These are phyloP conservation scores for Eimeria brunetti DNA, from an alignment of 169 alveolate species.

Conservation along the genomic window DNA sequence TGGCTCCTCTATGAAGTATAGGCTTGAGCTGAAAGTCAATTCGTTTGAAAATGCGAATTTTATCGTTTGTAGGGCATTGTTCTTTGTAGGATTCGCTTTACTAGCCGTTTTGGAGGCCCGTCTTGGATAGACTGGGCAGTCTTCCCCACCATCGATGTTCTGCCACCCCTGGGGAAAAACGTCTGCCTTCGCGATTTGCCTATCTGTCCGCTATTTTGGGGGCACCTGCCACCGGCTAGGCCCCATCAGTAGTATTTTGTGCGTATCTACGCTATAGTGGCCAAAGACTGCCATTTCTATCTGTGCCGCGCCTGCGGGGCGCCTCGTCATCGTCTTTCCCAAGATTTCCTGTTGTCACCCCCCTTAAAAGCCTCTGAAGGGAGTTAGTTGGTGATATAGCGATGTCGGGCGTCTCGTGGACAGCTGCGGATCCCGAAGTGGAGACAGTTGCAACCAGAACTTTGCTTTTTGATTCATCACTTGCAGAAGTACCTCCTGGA, in stretches of 20 bases:
- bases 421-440: not conserved
- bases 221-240: not conserved
- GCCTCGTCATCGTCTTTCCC: not conserved
- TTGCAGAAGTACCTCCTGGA: not conserved
- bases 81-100: not conserved
- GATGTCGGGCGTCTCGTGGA: not conserved
- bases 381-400: not conserved
- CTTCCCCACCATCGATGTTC: not conserved
- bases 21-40: not conserved
- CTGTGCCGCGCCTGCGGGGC: not conserved
- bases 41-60: not conserved
- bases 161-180: not conserved
- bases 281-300: not conserved
- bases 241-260: not conserved
- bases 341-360: not conserved
- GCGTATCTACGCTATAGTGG: not conserved
- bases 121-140: not conserved
- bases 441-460: not conserved
- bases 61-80: not conserved
- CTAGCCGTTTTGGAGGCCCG: not conserved
- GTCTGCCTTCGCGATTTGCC: not conserved
- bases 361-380: not conserved
- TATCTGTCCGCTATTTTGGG: not conserved
- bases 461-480: not conserved
- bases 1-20: not conserved